These are phyloP conservation scores for Podospora pseudocomata DNA, from an alignment of 495 filamentous ascomycete genomes.

Conservation along the genomic window DNA sequence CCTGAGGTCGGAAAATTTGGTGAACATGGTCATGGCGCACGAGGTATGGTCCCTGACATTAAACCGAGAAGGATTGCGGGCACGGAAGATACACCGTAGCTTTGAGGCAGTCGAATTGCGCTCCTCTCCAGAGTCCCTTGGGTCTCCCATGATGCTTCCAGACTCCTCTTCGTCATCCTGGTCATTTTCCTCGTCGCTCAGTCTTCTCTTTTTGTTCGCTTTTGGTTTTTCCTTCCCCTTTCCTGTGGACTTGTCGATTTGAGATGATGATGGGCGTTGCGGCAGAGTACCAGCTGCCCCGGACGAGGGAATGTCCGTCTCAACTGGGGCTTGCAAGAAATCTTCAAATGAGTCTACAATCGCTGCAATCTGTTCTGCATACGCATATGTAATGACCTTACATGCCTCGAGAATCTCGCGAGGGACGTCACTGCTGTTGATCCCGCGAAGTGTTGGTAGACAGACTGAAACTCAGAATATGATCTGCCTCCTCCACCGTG, in stretches of 20 bases:
- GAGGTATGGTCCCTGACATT: constrained; percentile 13
- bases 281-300: neutral
- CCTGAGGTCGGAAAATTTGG: constrained; percentile 15
- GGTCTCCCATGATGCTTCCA: neutral
- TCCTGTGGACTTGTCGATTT: neutral
- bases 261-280: neutral
- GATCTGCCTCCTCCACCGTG: constrained; percentile 6
- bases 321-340: neutral
- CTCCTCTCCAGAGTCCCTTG: neutral
- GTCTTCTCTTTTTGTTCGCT: neutral
- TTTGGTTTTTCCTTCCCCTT: neutral
- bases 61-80: constrained; percentile 10
- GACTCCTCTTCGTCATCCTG: constrained; percentile 5
- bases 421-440: constrained; percentile 3
- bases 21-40: constrained; percentile 14
- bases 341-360: neutral
- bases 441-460: constrained; percentile 5
- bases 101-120: neutral
- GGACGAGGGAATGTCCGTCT: neutral
- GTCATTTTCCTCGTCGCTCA: neutral
- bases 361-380: neutral
- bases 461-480: constrained; percentile 5
- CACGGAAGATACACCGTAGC: constrained; percentile 11
- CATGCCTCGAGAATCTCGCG: neutral
- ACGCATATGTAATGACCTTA: constrained; percentile 2